phyloP scores from a whole-genome alignment of 1,284 basidiomycete genomes.

The Ceratobasidium sp. region DNA sequence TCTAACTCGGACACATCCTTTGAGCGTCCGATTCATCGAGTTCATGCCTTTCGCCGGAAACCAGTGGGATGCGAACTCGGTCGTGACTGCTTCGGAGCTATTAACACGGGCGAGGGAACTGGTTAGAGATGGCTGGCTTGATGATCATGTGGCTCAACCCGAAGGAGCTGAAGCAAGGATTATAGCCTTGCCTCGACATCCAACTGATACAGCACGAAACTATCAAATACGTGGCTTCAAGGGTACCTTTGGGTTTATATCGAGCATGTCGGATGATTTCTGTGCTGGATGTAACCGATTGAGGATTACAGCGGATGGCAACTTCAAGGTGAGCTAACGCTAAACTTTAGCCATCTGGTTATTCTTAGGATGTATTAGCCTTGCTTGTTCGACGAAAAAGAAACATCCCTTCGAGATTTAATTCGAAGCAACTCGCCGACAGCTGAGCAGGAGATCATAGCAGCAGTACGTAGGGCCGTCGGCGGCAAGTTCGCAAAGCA shows the following conservation, averaged over 20 bases:
- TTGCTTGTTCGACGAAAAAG: conserved; percentile 87
- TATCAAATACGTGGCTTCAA: conserved; percentile 79
- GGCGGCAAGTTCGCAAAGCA: conserved; percentile 85
- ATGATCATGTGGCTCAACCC: background rate
- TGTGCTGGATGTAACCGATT: conserved; percentile 87
- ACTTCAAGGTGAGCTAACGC: conserved; percentile 77
- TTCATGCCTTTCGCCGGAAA: conserved; percentile 93
- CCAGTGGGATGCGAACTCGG: conserved; percentile 48
- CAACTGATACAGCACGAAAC: conserved; percentile 84
- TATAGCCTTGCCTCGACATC: conserved; percentile 63
- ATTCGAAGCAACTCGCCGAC: conserved; percentile 63
- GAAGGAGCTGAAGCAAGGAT: conserved; percentile 70
- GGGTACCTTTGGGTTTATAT: conserved; percentile 89
- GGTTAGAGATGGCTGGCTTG: conserved; percentile 33
- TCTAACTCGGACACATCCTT: conserved; percentile 70
- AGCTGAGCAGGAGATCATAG: conserved; percentile 73
- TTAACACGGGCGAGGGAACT: background rate
- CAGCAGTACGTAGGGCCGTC: conserved; percentile 76
- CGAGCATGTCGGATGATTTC: conserved; percentile 93
- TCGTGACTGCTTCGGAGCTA: conserved; percentile 31
- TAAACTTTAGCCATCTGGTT: background rate
- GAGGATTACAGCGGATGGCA: conserved; percentile 87
- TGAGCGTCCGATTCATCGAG: conserved; percentile 89
- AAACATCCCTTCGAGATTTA: conserved; percentile 83
- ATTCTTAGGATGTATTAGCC: conserved; percentile 65